These are phyloP conservation scores for Lentinula sp. DNA, from an alignment of 768 basidiomycete species.

Conservation along the genomic window DNA sequence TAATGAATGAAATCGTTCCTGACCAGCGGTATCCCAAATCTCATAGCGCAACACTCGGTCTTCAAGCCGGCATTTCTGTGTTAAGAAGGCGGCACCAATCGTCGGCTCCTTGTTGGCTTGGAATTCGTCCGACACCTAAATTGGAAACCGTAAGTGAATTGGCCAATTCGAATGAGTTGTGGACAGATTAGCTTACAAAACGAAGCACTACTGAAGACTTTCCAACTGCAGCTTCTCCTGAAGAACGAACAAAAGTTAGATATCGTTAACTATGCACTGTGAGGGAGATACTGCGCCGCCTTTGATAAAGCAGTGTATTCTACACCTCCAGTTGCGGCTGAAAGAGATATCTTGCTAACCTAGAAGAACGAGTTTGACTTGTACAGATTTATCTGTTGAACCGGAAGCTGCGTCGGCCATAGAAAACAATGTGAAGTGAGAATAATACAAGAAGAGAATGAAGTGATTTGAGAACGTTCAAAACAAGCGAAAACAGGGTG, in stretches of 20 bases:
- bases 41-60: conserved; percentile 92
- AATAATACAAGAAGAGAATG: conserved; percentile 7
- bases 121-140: conserved; percentile 91
- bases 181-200: conserved; percentile 62
- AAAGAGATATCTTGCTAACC: conserved; percentile 43
- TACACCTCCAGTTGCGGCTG: conserved; percentile 1
- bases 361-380: conserved; percentile 95
- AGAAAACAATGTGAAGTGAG: conserved; percentile 17
- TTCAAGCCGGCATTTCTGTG: conserved; percentile 92
- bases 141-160: background rate
- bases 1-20: conserved; percentile 96
- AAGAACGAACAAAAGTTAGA: conserved; percentile 6
- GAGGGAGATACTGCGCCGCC: conserved; percentile 1
- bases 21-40: conserved; percentile 96
- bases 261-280: background rate
- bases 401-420: conserved; percentile 78
- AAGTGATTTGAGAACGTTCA: background rate
- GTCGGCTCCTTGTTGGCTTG: conserved; percentile 99
- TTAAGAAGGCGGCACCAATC: conserved; percentile 93
- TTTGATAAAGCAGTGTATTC: background rate
- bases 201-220: conserved; percentile 98
- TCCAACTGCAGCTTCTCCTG: conserved; percentile 97
- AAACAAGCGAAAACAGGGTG: background rate
- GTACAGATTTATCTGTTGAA: conserved; percentile 82
- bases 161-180: background rate